Evolutionary conservation across 2,329 filamentous ascomycete genomes (phyloP).

Genomic region (Aspergillus sp.): DNA sequence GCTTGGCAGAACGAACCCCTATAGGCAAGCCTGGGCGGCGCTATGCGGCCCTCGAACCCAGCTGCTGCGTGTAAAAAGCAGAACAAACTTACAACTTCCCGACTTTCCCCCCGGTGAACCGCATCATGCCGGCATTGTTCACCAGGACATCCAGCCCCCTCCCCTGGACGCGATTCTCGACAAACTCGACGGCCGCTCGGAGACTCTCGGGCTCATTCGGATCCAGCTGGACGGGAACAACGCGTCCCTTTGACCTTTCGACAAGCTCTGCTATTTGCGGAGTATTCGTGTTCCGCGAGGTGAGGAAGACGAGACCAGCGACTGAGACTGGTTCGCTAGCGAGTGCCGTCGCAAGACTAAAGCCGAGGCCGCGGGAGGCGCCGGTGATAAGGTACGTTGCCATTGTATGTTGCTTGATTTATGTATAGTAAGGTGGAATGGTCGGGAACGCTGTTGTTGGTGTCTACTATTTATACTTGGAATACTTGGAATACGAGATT

Average conservation of each 20-base stretch:
- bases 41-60: no score
- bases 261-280: constrained; percentile 38
- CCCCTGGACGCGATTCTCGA: constrained; percentile 38
- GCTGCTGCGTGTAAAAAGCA: background rate
- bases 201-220: constrained; percentile 41
- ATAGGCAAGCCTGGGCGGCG: no score
- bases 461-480: no score
- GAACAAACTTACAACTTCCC: constrained; percentile 21
- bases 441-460: background rate
- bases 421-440: background rate
- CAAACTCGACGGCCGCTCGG: constrained; percentile 37
- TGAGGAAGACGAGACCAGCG: constrained; percentile 46
- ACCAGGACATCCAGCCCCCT: constrained; percentile 43
- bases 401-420: constrained; percentile 26
- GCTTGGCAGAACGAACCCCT: background rate
- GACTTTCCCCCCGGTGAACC: constrained; percentile 14
- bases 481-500: no score
- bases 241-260: constrained; percentile 34
- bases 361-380: constrained; percentile 40
- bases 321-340: constrained; percentile 33
- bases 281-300: constrained; percentile 34
- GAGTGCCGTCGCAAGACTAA: constrained; percentile 34
- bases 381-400: constrained; percentile 43
- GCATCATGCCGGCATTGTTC: constrained; percentile 36
- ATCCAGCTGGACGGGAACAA: constrained; percentile 43